Evolutionary conservation across 75 land plant species (phyloP).

Genomic region (Gnetum montanum): DNA sequence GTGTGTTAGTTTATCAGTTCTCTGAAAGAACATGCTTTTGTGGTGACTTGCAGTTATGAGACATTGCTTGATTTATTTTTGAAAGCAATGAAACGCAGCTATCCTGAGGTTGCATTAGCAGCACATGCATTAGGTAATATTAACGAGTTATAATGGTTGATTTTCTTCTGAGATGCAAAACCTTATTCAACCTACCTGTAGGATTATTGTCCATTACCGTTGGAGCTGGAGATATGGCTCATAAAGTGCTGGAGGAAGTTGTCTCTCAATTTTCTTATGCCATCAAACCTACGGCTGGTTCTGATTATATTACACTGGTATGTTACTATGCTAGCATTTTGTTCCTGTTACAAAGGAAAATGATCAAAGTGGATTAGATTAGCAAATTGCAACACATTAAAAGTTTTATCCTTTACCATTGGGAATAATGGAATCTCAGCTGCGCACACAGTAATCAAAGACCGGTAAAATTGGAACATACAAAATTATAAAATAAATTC

Average conservation of each 20-base stretch:
- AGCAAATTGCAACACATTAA: too few relatives aligned
- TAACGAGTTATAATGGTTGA: neutral
- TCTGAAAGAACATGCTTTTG: neutral
- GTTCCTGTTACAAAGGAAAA: too few relatives aligned
- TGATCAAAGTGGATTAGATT: too few relatives aligned
- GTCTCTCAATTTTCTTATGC: slow-evolving; percentile 41
- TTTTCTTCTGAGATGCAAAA: neutral
- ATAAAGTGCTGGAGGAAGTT: slow-evolving; percentile 54
- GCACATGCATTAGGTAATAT: slow-evolving; percentile 47
- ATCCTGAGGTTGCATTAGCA: slow-evolving; percentile 50
- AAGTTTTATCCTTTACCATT: too few relatives aligned
- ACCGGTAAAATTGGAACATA: too few relatives aligned
- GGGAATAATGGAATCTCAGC: too few relatives aligned
- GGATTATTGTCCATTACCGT: slow-evolving; percentile 65
- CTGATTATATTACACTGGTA: slow-evolving; percentile 41
- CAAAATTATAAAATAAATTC: too few relatives aligned
- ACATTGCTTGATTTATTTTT: slow-evolving; percentile 63
- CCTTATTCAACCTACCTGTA: slow-evolving; percentile 13
- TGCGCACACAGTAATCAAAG: too few relatives aligned
- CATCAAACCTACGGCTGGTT: slow-evolving; percentile 40
- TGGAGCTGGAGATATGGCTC: slow-evolving; percentile 58
- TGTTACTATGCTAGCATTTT: slow-evolving; percentile 14
- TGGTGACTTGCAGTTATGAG: slow-evolving; percentile 38
- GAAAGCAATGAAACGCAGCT: slow-evolving; percentile 55
- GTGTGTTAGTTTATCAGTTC: neutral